Base-by-base conservation (phyloP, 1,139 yeast genomes). In the Yarrowia galli region DNA sequence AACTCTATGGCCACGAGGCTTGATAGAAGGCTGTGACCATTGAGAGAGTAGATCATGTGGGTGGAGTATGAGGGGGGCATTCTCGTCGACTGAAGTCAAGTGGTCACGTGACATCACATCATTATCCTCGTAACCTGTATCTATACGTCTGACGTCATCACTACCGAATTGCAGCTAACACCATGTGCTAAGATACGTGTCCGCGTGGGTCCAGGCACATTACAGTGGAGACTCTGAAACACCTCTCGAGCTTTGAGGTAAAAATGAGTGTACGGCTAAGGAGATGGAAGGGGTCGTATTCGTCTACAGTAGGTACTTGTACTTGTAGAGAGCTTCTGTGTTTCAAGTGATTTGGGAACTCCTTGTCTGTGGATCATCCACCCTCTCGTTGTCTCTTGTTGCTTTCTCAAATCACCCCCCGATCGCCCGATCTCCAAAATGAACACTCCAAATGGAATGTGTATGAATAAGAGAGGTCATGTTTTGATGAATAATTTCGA, bases 1-100 rank as follows among this genome's bases (percentile, higher is more conserved):
- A 54, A 54, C 61, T 54, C 46, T 54, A 54, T 54, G 61, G 42
- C 25, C 42, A 35, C 40, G 54, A 32, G 54, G 54, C 23, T 28
- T 28, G 32, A 28, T 23, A 25, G 28, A 18, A n/a, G 43, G n/a
- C 38, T 51, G 18, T 13, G 32, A 20, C 13, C 7, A 8, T 4
- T 15, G 15, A 22, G 23, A 40, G 22, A 18, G 4, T 4, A 3
- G 23, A 10, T 48, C 22, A 48, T 28, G 53, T 48, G 53, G 25
- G 2, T 28, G 5, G 32, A 5, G 32, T 6, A 6, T 5, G 9
- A 28, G 32, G 32, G 32, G 9, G 32, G 32, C 32, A 28, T 28
- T 28, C 32, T 28, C 32, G 32, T 9, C n/a, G n/a, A n/a, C n/a
- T n/a, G n/a, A n/a, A n/a, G n/a, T n/a, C n/a, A n/a, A n/a, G n/a